Conservation (phyloP, 176 grass and related monocot genomes). For the Alopecurus myosuroides region DNA sequence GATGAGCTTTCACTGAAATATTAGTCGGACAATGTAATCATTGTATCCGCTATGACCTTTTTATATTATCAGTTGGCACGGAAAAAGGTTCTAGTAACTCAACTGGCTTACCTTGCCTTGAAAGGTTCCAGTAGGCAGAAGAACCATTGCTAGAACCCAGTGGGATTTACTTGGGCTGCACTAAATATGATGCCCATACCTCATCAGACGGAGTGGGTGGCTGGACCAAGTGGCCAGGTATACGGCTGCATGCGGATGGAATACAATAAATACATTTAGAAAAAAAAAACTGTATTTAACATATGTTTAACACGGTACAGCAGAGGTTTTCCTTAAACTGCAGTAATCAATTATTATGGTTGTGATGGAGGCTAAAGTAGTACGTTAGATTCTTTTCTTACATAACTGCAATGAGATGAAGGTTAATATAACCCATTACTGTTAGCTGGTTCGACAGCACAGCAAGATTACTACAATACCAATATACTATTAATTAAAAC, state of each 20-base stretch:
- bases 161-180: conserved; percentile 42
- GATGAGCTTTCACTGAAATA: conserved; percentile 2
- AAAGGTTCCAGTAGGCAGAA: conserved; percentile 12
- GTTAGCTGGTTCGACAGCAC: background rate
- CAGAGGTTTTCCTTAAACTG: background rate
- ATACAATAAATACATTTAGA: conserved; percentile 1
- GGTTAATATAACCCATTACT: conserved; percentile 1
- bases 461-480: background rate
- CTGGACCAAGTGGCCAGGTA: conserved; percentile 85
- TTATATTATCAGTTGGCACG: background rate
- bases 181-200: conserved; percentile 90
- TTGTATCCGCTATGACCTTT: background rate
- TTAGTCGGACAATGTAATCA: background rate
- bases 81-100: background rate
- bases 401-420: background rate
- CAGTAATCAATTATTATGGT: background rate
- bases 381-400: background rate
- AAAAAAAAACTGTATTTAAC: background rate
- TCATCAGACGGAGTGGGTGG: conserved; percentile 74
- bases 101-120: conserved; percentile 21
- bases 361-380: background rate
- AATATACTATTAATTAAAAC: background rate
- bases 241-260: conserved; percentile 50
- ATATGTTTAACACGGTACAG: background rate
- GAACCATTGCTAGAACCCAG: conserved; percentile 11